A percentile compares a stretch with the other conserved stretches of the same genome.
phyloP scores from a whole-genome alignment of 768 basidiomycete species.

The Kwoniella sp. region DNA sequence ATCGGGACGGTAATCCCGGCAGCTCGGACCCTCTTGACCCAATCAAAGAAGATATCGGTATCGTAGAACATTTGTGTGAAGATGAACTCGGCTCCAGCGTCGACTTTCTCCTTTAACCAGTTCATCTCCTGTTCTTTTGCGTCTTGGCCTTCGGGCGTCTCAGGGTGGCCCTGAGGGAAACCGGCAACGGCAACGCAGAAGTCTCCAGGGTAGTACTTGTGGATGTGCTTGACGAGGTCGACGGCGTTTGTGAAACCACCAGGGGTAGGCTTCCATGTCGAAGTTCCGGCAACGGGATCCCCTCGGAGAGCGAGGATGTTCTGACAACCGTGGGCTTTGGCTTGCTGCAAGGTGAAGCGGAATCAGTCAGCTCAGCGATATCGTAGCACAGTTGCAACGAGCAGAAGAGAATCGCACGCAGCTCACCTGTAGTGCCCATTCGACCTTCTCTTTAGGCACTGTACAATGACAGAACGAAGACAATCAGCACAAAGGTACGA shows the following conservation, averaged over 20 bases:
- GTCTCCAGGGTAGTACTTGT: constrained; percentile 78
- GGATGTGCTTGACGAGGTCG: constrained; percentile 89
- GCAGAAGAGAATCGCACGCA: constrained; percentile 12
- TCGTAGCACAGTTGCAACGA: constrained; percentile 2
- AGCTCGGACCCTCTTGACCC: constrained; percentile 79
- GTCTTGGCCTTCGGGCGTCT: constrained; percentile 63
- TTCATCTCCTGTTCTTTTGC: constrained; percentile 66
- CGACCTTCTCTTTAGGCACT: constrained; percentile 92
- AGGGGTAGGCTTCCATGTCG: constrained; percentile 89
- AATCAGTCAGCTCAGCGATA: neutral
- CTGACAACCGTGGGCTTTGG: constrained; percentile 82
- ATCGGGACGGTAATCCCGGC: constrained; percentile 88
- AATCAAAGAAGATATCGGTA: constrained; percentile 82
- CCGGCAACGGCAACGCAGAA: constrained; percentile 94
- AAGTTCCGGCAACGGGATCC: constrained; percentile 84
- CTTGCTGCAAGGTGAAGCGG: constrained; percentile 66
- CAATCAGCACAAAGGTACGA: neutral
- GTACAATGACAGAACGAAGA: neutral
- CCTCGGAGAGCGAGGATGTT: constrained; percentile 93
- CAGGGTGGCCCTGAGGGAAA: constrained; percentile 81
- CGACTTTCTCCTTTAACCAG: constrained; percentile 87
- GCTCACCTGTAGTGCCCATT: constrained; percentile 81
- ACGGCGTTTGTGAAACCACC: constrained; percentile 88
- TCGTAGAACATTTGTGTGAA: constrained; percentile 99
- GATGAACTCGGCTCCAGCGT: constrained; percentile 87